Evolutionary conservation across 2,329 filamentous ascomycete genomes (phyloP).

Genomic region (Colletotrichum noveboracense): DNA sequence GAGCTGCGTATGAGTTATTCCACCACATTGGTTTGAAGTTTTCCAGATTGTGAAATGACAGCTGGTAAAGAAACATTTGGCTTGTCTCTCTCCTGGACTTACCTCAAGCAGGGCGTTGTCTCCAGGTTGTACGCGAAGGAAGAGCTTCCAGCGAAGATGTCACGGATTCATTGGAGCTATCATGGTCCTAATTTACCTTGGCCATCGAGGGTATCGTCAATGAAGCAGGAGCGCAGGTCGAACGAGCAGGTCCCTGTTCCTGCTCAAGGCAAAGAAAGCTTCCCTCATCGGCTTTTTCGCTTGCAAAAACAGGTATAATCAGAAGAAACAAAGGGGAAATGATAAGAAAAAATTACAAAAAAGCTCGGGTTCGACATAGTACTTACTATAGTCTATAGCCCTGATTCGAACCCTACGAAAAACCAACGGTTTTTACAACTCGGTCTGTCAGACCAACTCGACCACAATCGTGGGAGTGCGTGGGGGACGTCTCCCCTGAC

Average conservation of each 20-base stretch:
- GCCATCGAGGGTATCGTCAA: too few species aligned
- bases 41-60: fast-evolving
- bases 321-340: not conserved
- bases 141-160: too few species aligned
- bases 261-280: not conserved
- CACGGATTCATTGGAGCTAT: too few species aligned
- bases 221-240: too few species aligned
- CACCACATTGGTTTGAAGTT: not conserved
- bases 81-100: too few species aligned
- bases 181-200: too few species aligned
- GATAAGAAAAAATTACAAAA: not conserved
- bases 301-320: too few species aligned
- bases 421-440: not conserved
- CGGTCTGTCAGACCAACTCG: not conserved
- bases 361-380: not conserved
- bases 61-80: too few species aligned
- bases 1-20: not conserved
- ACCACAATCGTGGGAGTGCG: not conserved
- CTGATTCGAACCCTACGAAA: not conserved
- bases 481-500: not conserved
- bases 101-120: too few species aligned
- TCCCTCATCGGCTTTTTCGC: too few species aligned
- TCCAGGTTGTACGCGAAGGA: fast-evolving
- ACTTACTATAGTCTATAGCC: too few species aligned
- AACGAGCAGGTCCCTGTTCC: not conserved